Base-by-base conservation (phyloP, 352 stramenopile species). In the Pythium apleroticum region DNA sequence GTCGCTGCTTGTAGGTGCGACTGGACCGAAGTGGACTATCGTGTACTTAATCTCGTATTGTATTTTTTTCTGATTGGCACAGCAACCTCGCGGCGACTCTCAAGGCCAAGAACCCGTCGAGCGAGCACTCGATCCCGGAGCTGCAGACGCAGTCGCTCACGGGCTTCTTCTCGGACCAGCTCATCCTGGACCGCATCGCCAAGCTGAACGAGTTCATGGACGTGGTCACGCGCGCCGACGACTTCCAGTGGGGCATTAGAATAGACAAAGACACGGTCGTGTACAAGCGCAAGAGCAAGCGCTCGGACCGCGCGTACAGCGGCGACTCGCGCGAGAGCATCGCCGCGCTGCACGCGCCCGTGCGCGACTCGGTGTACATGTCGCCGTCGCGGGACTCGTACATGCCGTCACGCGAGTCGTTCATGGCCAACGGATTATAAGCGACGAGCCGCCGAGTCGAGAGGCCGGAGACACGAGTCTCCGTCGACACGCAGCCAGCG, bases 241-340 rank as follows among this genome's bases (percentile, higher is more conserved):
- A 90, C 66, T 93, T 95, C 72, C 84, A 95, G 61, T 95, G 86
- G 86, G 86, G 84, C 45, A 95, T 95, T 72, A 83, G 86, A 75
- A 93, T 95, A 87, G 84, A 95, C 73, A 93, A 95, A 71, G 84
- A 93, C 70, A 93, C 84, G 67, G 90, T 86, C 75, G 86, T 93
- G 62, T 93, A 91, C 83, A 95, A 95, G 70, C 82, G 82, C 78
- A 91, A 92, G 78, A 93, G 73, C 69, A 92, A 92, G 74, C 84
- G 84, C 49, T 57, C 60, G 60, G 82, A 91, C 60, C 80, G 80
- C n/a, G 76, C 81, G 20, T 88, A 76, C 75, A 90, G 78, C 48
- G 69, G 76, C 28, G 80, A 72, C 52, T 68, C 62, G 41, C 75
- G 85, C 41, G 84, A 93, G 71, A 91, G 83, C 60, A 93, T 93